phyloP scores from a whole-genome alignment of 2,329 filamentous ascomycete genomes.

The Cryphonectria carpinicola region DNA sequence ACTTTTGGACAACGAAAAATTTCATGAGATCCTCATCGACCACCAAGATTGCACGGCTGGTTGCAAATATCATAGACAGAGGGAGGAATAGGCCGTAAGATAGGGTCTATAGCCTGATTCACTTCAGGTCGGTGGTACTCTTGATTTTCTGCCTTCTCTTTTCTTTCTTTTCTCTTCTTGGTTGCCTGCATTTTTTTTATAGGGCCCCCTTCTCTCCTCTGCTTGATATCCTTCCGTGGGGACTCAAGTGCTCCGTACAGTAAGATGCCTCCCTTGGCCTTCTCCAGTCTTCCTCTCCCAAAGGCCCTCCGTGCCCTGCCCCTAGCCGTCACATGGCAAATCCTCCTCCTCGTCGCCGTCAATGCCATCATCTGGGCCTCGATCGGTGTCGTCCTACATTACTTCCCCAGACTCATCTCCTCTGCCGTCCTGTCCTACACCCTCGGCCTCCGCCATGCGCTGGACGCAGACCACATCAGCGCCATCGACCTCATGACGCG shows the following conservation, averaged over 20 bases:
- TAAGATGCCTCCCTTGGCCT: conserved; percentile 29
- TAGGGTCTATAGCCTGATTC: neutral
- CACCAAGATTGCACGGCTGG: neutral
- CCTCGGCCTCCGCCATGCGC: conserved; percentile 88
- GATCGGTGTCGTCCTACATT: conserved; percentile 56
- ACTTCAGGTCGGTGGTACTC: neutral
- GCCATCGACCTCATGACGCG: conserved; percentile 96
- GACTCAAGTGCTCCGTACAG: neutral
- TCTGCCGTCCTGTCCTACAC: conserved; percentile 86
- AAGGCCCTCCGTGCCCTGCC: conserved; percentile 37
- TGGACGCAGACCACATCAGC: conserved; percentile 87
- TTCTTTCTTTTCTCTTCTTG: neutral
- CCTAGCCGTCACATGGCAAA: conserved; percentile 49
- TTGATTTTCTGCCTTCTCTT: neutral
- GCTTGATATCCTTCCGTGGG: neutral
- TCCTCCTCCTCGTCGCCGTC: conserved; percentile 51
- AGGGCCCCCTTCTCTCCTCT: neutral
- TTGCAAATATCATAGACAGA: neutral
- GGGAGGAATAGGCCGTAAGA: neutral
- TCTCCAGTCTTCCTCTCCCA: conserved; percentile 34
- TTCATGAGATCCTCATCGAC: neutral
- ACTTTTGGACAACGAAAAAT: conserved; percentile 1
- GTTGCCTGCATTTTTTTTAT: neutral
- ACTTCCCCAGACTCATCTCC: conserved; percentile 67
- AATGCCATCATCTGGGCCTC: conserved; percentile 61